Evolutionary conservation across 345 rosid genomes (phyloP).

Genomic region (Physaria fendleri): DNA sequence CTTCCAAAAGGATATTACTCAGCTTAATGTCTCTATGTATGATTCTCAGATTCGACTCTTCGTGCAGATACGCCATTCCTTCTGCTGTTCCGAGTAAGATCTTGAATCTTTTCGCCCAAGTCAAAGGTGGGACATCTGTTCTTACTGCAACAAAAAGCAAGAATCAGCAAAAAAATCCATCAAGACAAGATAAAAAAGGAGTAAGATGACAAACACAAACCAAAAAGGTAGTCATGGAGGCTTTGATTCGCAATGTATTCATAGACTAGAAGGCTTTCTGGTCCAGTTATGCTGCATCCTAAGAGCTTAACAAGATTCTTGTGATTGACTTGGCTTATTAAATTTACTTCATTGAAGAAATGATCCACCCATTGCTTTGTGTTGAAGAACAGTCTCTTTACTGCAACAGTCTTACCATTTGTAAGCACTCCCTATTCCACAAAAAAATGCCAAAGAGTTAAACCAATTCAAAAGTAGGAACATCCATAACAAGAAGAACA

Average conservation of each 20-base stretch:
- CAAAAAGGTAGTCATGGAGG: slow-evolving; percentile 57
- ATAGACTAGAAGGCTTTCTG: slow-evolving; percentile 82
- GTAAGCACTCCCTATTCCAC: slow-evolving; percentile 53
- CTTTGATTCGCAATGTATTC: slow-evolving; percentile 78
- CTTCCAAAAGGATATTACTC: slow-evolving; percentile 66
- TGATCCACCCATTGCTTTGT: slow-evolving; percentile 95
- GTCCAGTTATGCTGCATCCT: slow-evolving; percentile 89
- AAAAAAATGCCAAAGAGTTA: not conserved
- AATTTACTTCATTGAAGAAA: slow-evolving; percentile 88
- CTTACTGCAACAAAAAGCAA: slow-evolving; percentile 35
- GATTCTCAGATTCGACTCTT: slow-evolving; percentile 61
- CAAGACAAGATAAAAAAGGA: not conserved
- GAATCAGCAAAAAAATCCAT: not conserved
- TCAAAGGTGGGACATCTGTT: slow-evolving; percentile 36
- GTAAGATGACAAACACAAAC: slow-evolving; percentile 28
- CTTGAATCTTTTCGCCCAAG: slow-evolving; percentile 50
- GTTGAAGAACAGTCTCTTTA: slow-evolving; percentile 82
- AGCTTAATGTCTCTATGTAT: slow-evolving; percentile 88
- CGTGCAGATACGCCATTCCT: slow-evolving; percentile 80
- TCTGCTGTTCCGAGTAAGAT: slow-evolving; percentile 72
- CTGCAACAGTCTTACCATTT: slow-evolving; percentile 60
- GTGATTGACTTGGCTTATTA: slow-evolving; percentile 72
- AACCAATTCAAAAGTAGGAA: not conserved
- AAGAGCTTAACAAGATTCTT: slow-evolving; percentile 72
- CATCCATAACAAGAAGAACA: not conserved